These are phyloP conservation scores for Microsporum audouinii DNA, from an alignment of 2,329 filamentous ascomycete genomes.

Conservation along the genomic window DNA sequence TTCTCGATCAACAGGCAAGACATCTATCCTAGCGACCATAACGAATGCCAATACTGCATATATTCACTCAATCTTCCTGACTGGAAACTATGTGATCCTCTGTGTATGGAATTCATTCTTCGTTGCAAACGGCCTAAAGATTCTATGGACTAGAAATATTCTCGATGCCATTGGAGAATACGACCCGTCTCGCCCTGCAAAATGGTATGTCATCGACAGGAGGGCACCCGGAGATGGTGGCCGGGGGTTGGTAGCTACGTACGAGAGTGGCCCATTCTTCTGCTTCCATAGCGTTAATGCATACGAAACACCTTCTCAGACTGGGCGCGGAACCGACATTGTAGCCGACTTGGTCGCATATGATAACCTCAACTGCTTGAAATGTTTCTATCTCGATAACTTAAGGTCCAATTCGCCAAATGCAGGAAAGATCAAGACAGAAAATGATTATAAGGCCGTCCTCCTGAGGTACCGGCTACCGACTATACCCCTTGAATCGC, in stretches of 20 bases:
- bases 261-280: slow-evolving; percentile 58
- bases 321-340: slow-evolving; percentile 39
- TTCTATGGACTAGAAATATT: slow-evolving; percentile 56
- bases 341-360: slow-evolving; percentile 56
- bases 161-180: slow-evolving; percentile 57
- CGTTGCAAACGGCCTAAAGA: slow-evolving; percentile 45
- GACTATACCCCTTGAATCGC: slow-evolving; percentile 17
- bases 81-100: slow-evolving; percentile 57
- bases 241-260: slow-evolving; percentile 56
- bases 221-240: slow-evolving; percentile 30
- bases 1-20: slow-evolving; percentile 51
- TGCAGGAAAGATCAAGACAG: slow-evolving; percentile 24
- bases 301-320: slow-evolving; percentile 48
- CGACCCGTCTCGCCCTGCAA: slow-evolving; percentile 44
- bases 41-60: slow-evolving; percentile 49
- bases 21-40: slow-evolving; percentile 60
- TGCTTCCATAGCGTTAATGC: slow-evolving; percentile 72
- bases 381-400: slow-evolving; percentile 58
- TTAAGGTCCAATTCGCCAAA: slow-evolving; percentile 46
- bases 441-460: slow-evolving; percentile 15
- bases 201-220: slow-evolving; percentile 67
- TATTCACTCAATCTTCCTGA: slow-evolving; percentile 72
- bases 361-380: slow-evolving; percentile 52
- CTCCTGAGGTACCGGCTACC: slow-evolving; percentile 30
- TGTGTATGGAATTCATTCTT: slow-evolving; percentile 60